Conservation (phyloP, 1,139 yeast species). For the Yamadazyma siamensis region DNA sequence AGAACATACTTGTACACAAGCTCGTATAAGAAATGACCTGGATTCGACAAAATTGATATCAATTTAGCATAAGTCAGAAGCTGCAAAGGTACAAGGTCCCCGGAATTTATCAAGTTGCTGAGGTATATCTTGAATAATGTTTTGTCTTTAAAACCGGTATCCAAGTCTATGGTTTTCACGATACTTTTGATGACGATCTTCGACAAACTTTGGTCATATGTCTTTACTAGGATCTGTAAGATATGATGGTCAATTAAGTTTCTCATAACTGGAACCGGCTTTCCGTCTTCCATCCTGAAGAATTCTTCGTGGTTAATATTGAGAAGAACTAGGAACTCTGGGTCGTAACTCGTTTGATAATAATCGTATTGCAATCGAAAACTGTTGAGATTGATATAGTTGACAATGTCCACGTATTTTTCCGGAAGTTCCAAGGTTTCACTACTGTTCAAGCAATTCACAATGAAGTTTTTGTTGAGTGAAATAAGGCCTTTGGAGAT, state of each 20-base stretch:
- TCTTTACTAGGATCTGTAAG: slow-evolving; percentile 54
- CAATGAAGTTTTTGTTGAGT: slow-evolving; percentile 50
- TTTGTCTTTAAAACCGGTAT: slow-evolving; percentile 52
- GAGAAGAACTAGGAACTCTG: slow-evolving; percentile 56
- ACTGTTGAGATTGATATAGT: slow-evolving; percentile 10
- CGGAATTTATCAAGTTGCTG: slow-evolving; percentile 60
- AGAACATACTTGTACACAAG: slow-evolving; percentile 60
- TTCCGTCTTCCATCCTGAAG: slow-evolving; percentile 29
- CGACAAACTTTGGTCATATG: slow-evolving; percentile 36
- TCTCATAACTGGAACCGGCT: slow-evolving; percentile 46
- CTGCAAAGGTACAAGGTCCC: slow-evolving; percentile 18
- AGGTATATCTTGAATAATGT: slow-evolving; percentile 55
- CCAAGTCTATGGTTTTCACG: slow-evolving; percentile 29
- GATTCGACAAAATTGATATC: slow-evolving; percentile 57
- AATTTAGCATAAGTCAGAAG: slow-evolving; percentile 44
- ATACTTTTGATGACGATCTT: slow-evolving; percentile 41
- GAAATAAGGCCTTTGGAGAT: slow-evolving; percentile 51
- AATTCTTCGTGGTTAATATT: slow-evolving; percentile 62
- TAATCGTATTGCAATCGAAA: slow-evolving; percentile 16
- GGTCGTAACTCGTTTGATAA: slow-evolving; percentile 47
- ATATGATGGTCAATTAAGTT: slow-evolving; percentile 57
- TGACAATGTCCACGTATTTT: slow-evolving; percentile 7
- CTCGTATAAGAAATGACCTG: slow-evolving; percentile 72
- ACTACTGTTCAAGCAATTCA: slow-evolving; percentile 22
- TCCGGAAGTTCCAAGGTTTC: slow-evolving; percentile 8